phyloP scores from a whole-genome alignment of 352 stramenopile genomes.

The Peronospora farinosa region DNA sequence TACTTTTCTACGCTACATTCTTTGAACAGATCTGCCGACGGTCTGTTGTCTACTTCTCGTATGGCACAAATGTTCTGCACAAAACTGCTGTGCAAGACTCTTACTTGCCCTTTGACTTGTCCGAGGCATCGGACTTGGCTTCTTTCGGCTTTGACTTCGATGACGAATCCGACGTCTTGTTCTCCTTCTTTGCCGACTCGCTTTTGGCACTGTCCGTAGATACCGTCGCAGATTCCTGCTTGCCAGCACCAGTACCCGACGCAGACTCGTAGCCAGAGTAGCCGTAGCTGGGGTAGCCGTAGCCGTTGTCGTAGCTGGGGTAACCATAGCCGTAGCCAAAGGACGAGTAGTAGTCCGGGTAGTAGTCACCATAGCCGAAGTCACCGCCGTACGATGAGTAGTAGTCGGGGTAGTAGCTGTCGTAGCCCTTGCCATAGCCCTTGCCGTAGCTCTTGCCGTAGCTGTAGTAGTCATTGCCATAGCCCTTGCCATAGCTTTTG shows the following conservation, averaged over 20 bases:
- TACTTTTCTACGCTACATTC: not conserved
- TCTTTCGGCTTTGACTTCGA: constrained; percentile 1
- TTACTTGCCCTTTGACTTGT: constrained; percentile 13
- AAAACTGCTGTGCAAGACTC: not conserved
- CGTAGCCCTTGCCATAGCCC: not conserved
- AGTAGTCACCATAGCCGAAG: no score
- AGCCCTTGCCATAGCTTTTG: not conserved
- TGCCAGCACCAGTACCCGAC: not conserved
- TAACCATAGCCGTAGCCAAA: no score
- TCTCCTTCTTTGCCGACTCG: constrained; percentile 6
- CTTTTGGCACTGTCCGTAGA: not conserved
- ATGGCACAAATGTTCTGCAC: not conserved
- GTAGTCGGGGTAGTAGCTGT: no score
- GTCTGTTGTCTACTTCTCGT: not conserved
- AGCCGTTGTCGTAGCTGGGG: not conserved
- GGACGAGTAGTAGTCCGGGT: no score
- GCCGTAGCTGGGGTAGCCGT: constrained; percentile 1
- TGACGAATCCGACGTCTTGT: not conserved
- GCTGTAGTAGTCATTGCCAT: constrained; percentile 1
- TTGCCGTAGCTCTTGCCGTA: not conserved
- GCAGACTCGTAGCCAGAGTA: constrained; percentile 8
- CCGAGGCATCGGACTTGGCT: constrained; percentile 3
- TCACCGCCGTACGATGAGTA: no score
- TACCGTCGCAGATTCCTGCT: constrained; percentile 1
- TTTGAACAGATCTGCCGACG: not conserved